Evolutionary conservation across 2,329 filamentous ascomycete genomes (phyloP).

Genomic region (Colletotrichum higginsianum): DNA sequence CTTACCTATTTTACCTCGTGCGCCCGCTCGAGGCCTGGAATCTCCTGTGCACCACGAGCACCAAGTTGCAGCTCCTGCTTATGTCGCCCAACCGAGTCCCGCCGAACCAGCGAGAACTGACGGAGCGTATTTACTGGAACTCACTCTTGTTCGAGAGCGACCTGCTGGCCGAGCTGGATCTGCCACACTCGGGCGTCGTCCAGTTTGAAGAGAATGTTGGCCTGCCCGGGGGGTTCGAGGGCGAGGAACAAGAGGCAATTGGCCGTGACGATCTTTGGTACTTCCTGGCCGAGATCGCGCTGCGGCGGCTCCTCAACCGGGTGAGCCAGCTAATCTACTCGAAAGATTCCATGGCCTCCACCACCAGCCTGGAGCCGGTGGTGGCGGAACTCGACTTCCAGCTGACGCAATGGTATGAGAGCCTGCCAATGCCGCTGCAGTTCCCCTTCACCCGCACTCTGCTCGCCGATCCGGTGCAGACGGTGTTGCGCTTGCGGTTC

Average conservation of each 20-base stretch:
- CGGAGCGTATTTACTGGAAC: conserved; percentile 89
- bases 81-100: conserved; percentile 81
- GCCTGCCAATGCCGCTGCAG: conserved; percentile 80
- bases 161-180: conserved; percentile 82
- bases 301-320: conserved; percentile 82
- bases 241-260: conserved; percentile 74
- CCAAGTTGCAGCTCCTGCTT: conserved; percentile 84
- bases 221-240: conserved; percentile 83
- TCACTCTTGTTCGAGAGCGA: conserved; percentile 85
- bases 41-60: conserved; percentile 83
- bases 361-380: conserved; percentile 81
- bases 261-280: conserved; percentile 88
- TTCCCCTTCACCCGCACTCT: conserved; percentile 80
- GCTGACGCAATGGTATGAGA: conserved; percentile 88
- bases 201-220: conserved; percentile 87
- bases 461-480: conserved; percentile 82
- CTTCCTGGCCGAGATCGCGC: conserved; percentile 85
- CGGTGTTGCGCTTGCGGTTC: conserved; percentile 83
- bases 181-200: conserved; percentile 87
- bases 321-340: conserved; percentile 87
- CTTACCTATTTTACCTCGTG: conserved; percentile 87
- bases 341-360: conserved; percentile 79
- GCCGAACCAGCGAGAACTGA: conserved; percentile 78
- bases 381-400: conserved; percentile 87
- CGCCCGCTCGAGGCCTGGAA: conserved; percentile 88